phyloP scores from a whole-genome alignment of 345 rosid species.

The Hibiscus trionum region DNA sequence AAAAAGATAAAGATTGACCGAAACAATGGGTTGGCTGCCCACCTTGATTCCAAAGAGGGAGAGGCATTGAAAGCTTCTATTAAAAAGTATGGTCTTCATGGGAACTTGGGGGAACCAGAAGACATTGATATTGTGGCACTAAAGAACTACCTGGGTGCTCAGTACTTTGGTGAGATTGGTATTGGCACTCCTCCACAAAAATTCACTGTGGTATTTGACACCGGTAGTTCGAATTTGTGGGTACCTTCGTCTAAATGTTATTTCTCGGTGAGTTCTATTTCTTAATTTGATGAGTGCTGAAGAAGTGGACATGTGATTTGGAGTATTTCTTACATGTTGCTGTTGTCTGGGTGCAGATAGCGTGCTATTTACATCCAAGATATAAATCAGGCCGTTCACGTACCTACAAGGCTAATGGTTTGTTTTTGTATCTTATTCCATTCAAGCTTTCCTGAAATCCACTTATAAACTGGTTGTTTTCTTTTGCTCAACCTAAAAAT shows the following conservation, averaged over 20 bases:
- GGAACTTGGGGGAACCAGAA: constrained; percentile 35
- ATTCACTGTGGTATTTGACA: constrained; percentile 87
- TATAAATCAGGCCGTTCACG: constrained; percentile 66
- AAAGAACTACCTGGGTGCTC: constrained; percentile 91
- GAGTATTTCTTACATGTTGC: neutral
- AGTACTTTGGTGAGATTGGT: constrained; percentile 86
- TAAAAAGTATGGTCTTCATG: constrained; percentile 30
- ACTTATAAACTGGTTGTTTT: neutral
- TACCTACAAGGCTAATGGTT: constrained; percentile 71
- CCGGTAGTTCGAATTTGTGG: constrained; percentile 96
- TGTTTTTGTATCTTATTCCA: constrained; percentile 12
- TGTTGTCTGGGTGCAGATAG: constrained; percentile 32
- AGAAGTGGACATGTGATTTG: neutral
- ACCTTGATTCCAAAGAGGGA: constrained; percentile 46
- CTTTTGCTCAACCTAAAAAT: neutral
- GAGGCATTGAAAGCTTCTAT: constrained; percentile 34
- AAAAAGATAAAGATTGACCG: constrained; percentile 61
- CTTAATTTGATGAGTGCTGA: neutral
- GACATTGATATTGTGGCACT: constrained; percentile 62
- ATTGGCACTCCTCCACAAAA: constrained; percentile 84
- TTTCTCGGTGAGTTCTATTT: constrained; percentile 55
- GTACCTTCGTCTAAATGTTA: constrained; percentile 87
- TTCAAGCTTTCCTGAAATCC: neutral
- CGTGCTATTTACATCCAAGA: constrained; percentile 71
- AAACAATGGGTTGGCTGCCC: constrained; percentile 42